Evolutionary conservation across 1,284 basidiomycete species (phyloP).

Genomic region (Tremellales sp.): DNA sequence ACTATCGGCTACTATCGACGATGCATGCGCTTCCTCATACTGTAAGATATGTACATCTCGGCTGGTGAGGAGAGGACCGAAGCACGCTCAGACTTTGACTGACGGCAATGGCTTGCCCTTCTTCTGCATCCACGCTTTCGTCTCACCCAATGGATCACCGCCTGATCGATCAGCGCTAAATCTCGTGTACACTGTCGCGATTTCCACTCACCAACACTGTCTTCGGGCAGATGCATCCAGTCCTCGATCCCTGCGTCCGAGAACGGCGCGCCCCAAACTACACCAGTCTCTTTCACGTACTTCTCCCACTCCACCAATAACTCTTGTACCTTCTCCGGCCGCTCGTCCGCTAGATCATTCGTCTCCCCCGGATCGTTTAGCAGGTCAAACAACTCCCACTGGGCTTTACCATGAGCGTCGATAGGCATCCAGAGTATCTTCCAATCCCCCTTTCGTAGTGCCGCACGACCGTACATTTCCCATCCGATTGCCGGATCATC

Average conservation of each 20-base stretch:
- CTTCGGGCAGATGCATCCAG: not conserved
- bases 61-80: too few relatives aligned
- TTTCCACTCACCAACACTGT: too few relatives aligned
- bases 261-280: conserved; percentile 9
- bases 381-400: conserved; percentile 35
- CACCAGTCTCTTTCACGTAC: conserved; percentile 11
- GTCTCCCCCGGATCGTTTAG: conserved; percentile 31
- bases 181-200: too few relatives aligned
- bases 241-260: not conserved
- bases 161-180: too few relatives aligned
- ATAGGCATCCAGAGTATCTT: not conserved
- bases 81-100: not conserved
- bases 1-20: too few relatives aligned
- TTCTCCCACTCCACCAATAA: conserved; percentile 17
- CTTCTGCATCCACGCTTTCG: not conserved
- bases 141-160: not conserved
- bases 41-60: too few relatives aligned
- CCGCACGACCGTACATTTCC: not conserved
- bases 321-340: conserved; percentile 17
- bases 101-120: not conserved
- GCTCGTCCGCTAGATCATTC: conserved; percentile 14
- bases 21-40: too few relatives aligned
- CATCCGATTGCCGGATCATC: not conserved
- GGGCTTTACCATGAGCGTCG: not conserved
- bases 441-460: not conserved